Evolutionary conservation across 2,329 filamentous ascomycete genomes (phyloP), one percentile per base, ranked within the genome.

Genomic region (Sodiomyces alkalinus): DNA sequence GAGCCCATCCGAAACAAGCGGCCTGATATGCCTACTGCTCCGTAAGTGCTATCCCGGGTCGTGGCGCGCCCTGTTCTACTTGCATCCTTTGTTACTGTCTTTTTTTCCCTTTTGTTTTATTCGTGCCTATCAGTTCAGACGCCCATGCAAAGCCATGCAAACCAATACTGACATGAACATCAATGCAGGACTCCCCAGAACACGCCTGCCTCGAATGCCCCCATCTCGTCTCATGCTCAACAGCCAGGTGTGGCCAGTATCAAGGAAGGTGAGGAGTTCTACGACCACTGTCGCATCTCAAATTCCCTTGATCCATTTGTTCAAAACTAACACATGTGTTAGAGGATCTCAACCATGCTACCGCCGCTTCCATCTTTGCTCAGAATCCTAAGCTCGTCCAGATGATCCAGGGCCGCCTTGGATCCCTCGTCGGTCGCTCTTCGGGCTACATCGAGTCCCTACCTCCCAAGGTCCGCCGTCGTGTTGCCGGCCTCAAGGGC

Each of bases 391-490:
- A 80, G 46, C 74, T 98, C 41, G 80, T 96, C 37, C 80, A 83
- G 42, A 90, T 98, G 82, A 96, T 98, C 56, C 85, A 98, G 64
- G 86, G 85, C 46, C 90, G 90, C 56, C 80, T 98, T 44, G 82
- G 85, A 40, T 78, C 78, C 41, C 80, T 98, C 35, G 82, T 98
- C 47, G 90, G 90, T 47, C 78, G 80, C 42, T 93, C 92, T 29
- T 98, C 90, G 32, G 90, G 90, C 46, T 98, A 98, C 60, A 83
- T 98, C 55, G 90, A 98, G 68, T 92, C 82, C 15, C 78, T 98
- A 12, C 90, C 90, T 34, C 65, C 75, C 33, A 73, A 79, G 35
- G 86, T 98, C 46, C 85, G 86, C 55, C 82, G 81, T 52, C 86
- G 90, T 50, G 87, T 98, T 40, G 77, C 86, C 37, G 92, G 90